Evolutionary conservation across 805 yeast species (phyloP), one percentile per base, ranked within the genome.

Genomic region (Pichia eremophila): DNA sequence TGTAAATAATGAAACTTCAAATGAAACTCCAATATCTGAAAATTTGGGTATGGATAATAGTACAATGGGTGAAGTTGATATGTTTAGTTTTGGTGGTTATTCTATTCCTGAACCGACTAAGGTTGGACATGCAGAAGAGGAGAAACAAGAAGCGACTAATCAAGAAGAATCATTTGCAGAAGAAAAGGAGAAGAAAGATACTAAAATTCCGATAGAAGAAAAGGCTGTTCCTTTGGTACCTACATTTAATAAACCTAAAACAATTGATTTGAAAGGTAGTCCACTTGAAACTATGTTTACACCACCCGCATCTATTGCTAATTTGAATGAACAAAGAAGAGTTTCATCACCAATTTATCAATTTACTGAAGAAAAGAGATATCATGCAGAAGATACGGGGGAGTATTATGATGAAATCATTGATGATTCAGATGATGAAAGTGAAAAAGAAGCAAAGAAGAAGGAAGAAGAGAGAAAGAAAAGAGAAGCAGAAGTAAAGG

Each of bases 401-500:
- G 63, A 57, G 45, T 60, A 57, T 40, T 59, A 56, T 39, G 68
- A 63, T 45, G 65, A 59, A 37, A 60, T 55, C 11, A 57, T 57
- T 41, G 65, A 55, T 35, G 64, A 62, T 38, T 66, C 57, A 28
- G 67, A 62, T 27, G 67, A 63, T 15, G 81, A 76, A 2, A 77
- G 71, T 17, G 77, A 71, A 12, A 32, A 32, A 34, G 17, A 34
- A 34, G 8, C 17, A 68, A 29, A 27, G 48, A 46, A 52, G 42
- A 41, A 45, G 47, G 39, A 54, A 52, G 40, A 53, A 68, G 41
- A 15, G 67, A 31, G 28, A 64, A 60, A 14, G 64, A 36, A 66
- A 66, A 46, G 64, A 62, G 22, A 59, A 14, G 81, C 75, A 3
- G 75, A 71, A n/a, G 77, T 71, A 31, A 77, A 28, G 25, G 48